Base-by-base conservation (phyloP, 2,329 filamentous ascomycete genomes). In the Ploettnerulaceae sp. region DNA sequence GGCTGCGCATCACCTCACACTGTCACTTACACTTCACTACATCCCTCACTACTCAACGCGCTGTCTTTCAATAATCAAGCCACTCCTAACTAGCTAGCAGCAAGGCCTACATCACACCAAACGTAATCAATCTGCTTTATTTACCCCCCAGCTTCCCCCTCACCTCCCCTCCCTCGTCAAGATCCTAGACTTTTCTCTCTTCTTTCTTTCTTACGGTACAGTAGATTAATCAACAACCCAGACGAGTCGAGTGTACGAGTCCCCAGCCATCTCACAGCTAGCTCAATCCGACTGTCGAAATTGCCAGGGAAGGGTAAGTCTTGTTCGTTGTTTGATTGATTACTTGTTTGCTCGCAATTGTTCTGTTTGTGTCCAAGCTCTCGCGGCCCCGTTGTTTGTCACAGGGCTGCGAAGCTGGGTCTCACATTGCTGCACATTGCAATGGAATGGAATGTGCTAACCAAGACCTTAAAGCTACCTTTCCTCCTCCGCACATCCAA, bases 101-200 rank as follows among this genome's bases (percentile, higher is more conserved):
- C 43, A 39, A 46, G 40, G 14, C 18, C 43, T 33, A 32, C 46
- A 39, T n/a, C n/a, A n/a, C n/a, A n/a, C n/a, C n/a, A n/a, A n/a
- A n/a, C n/a, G n/a, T n/a, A n/a, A 32, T 17, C 17, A 29, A 37
- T 25, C 34, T 32, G 18, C 35, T 39, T 39, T 46, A 46, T 46
- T 39, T 46, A 39, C 35, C 43, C 8, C 21, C 18, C 5, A 12
- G 5, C 11, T 20, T 33, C 20, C 20, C 5, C 32, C 12, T 15
- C 28, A 34, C 22, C 28, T 7, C 21, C 42, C 14, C 17, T 39
- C 20, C 26, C 2, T 28, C n/a, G 12, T n/a, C 33, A 29, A 37
- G 14, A 32, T 20, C 24, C 25, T 26, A 15, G n/a, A 29, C 26
- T 24, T 4, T 5, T 11, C 17, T 39, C 35, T 24, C 31, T 33